Evolutionary conservation across 768 basidiomycete genomes (phyloP).

Genomic region (Cystobasidium onofrii): DNA sequence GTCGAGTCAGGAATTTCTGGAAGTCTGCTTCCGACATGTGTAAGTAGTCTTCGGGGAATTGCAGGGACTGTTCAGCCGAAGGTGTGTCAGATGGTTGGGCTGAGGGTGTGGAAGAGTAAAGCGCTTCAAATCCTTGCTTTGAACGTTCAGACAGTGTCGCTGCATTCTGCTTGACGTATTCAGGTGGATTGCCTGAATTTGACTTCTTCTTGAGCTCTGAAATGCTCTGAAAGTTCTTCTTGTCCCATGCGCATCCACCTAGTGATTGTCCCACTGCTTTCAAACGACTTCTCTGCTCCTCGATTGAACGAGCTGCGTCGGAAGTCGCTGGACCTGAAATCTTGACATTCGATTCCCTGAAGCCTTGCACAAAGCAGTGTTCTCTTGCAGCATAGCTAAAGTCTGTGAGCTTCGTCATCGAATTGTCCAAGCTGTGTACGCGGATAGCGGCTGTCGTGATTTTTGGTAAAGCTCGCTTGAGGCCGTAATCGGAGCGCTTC

Average conservation of each 20-base stretch:
- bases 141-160: background rate
- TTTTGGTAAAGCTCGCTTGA: slow-evolving; percentile 23
- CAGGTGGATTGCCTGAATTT: background rate
- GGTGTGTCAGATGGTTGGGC: background rate
- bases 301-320: background rate
- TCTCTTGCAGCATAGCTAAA: slow-evolving; percentile 21
- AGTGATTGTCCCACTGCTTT: background rate
- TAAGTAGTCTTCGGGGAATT: background rate
- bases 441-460: slow-evolving; percentile 15
- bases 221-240: slow-evolving; percentile 12
- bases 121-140: background rate
- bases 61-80: background rate
- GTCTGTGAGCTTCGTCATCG: slow-evolving; percentile 24
- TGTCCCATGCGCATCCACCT: slow-evolving; percentile 20
- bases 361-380: background rate
- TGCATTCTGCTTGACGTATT: background rate
- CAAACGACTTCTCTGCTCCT: background rate
- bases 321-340: background rate
- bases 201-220: slow-evolving; percentile 13
- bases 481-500: slow-evolving; percentile 30
- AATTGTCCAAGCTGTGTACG: slow-evolving; percentile 19
- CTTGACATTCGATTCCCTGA: slow-evolving; percentile 4
- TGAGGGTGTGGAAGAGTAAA: background rate
- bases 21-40: background rate
- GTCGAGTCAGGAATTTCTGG: background rate